phyloP scores from a whole-genome alignment of 306 rosid genomes.

The Corylus heterophylla region DNA sequence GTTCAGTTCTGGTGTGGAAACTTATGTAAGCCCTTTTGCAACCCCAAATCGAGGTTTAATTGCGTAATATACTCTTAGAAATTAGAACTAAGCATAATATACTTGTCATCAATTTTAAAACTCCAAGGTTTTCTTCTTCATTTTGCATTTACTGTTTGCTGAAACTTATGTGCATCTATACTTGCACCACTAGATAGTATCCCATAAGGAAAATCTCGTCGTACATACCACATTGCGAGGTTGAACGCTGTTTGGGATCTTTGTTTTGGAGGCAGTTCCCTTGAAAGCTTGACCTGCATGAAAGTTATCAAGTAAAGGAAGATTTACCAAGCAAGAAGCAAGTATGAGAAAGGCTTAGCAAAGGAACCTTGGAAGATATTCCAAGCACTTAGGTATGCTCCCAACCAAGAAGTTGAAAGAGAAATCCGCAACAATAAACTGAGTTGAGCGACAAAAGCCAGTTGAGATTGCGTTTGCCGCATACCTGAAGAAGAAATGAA shows the following conservation, averaged over 20 bases:
- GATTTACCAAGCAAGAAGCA: constrained; percentile 20
- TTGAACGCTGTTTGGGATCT: constrained; percentile 65
- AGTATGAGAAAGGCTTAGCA: constrained; percentile 24
- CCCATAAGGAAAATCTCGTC: constrained; percentile 14
- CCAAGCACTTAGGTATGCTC: constrained; percentile 81
- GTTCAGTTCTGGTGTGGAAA: neutral
- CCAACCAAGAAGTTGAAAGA: constrained; percentile 91
- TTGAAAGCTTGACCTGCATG: constrained; percentile 75
- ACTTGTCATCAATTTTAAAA: neutral
- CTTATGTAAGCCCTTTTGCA: neutral
- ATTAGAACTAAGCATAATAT: constrained; percentile 1
- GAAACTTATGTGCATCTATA: neutral
- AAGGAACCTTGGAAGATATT: constrained; percentile 74
- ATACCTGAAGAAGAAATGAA: constrained; percentile 56
- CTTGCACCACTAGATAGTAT: neutral
- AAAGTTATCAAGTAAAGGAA: constrained; percentile 26
- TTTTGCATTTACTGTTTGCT: neutral
- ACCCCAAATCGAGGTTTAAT: neutral
- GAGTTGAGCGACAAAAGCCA: constrained; percentile 70
- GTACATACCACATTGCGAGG: constrained; percentile 64
- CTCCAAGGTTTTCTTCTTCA: neutral
- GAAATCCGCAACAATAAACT: constrained; percentile 75
- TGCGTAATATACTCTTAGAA: neutral
- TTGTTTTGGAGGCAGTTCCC: constrained; percentile 82
- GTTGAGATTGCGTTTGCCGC: constrained; percentile 48